Evolutionary conservation across 768 basidiomycete genomes (phyloP).

Genomic region (Phaeotremella skinneri): DNA sequence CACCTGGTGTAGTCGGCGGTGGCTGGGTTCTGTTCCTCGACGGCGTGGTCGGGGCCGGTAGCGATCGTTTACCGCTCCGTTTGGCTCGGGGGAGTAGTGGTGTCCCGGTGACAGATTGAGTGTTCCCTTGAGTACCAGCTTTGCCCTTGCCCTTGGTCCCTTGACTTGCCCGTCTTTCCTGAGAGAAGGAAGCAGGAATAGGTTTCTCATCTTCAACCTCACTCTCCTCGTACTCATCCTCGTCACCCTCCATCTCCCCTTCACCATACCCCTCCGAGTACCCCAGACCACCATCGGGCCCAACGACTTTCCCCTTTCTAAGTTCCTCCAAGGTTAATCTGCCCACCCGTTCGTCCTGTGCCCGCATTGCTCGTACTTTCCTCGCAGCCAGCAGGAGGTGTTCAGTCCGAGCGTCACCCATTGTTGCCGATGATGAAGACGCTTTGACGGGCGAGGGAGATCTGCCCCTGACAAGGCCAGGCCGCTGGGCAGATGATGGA

Average conservation of each 20-base stretch:
- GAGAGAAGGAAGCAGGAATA: conserved; percentile 2
- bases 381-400: conserved; percentile 43
- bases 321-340: conserved; percentile 39
- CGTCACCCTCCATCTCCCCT: conserved; percentile 20
- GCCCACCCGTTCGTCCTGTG: conserved; percentile 26
- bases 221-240: conserved; percentile 21
- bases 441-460: conserved; percentile 28
- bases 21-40: conserved; percentile 10
- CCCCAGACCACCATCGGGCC: conserved; percentile 46
- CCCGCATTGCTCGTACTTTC: conserved; percentile 33
- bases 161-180: conserved; percentile 17
- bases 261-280: conserved; percentile 45
- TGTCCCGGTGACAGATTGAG: conserved; percentile 8
- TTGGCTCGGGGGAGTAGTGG: conserved; percentile 27
- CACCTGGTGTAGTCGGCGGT: conserved; percentile 41
- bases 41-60: conserved; percentile 30
- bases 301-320: conserved; percentile 35
- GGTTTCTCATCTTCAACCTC: conserved; percentile 24
- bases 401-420: conserved; percentile 47
- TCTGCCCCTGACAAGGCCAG: not conserved
- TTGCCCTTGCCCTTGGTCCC: conserved; percentile 22
- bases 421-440: conserved; percentile 13
- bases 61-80: conserved; percentile 20
- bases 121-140: conserved; percentile 1
- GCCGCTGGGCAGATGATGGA: not conserved